Conservation (phyloP, 768 basidiomycete species). For the Lyophyllum decastes region DNA sequence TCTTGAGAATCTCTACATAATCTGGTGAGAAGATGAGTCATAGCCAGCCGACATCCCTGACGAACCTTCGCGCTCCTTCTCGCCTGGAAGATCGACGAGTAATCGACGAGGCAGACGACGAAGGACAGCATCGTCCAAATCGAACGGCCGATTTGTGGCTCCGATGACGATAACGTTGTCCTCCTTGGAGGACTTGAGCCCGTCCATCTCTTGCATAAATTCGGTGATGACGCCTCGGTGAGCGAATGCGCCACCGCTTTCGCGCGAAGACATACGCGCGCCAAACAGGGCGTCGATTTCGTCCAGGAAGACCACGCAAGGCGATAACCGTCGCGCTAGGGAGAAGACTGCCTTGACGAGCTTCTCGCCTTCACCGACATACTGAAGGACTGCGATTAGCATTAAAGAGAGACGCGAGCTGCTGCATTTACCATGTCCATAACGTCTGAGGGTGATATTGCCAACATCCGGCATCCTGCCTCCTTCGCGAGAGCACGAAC, state of each 20-base stretch:
- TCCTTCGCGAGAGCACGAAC: constrained; percentile 92
- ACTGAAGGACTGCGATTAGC: constrained; percentile 40
- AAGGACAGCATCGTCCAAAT: constrained; percentile 89
- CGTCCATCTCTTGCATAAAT: constrained; percentile 98
- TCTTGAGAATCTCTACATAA: constrained; percentile 77
- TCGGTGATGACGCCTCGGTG: constrained; percentile 89
- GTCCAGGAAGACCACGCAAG: constrained; percentile 93
- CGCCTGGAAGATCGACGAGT: constrained; percentile 86
- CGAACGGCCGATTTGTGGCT: constrained; percentile 91
- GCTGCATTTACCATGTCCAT: constrained; percentile 82
- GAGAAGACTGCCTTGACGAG: constrained; percentile 88
- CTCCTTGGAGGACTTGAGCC: constrained; percentile 76
- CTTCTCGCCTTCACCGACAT: constrained; percentile 89
- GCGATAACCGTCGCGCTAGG: constrained; percentile 81
- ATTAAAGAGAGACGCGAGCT: neutral
- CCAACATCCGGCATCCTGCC: constrained; percentile 91
- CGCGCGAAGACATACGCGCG: constrained; percentile 75
- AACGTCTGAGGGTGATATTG: constrained; percentile 88
- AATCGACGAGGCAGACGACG: constrained; percentile 85
- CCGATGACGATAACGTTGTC: constrained; percentile 89
- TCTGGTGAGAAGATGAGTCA: constrained; percentile 3
- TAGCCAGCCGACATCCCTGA: neutral
- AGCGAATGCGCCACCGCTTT: constrained; percentile 78
- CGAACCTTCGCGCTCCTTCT: constrained; percentile 82
- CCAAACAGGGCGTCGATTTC: constrained; percentile 94